Conservation (phyloP, 345 rosid genomes). For the Boechera retrofracta region DNA sequence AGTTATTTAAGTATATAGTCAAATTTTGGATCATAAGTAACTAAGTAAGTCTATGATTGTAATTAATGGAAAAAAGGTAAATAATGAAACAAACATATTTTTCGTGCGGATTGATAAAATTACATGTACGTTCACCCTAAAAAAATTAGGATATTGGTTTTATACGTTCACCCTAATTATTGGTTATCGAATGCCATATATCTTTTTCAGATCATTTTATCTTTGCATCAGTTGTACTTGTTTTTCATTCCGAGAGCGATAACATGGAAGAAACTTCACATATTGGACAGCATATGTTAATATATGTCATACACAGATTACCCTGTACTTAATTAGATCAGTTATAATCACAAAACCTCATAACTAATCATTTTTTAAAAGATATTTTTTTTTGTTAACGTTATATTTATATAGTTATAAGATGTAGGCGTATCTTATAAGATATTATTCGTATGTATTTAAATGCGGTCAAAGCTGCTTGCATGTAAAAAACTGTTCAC, state of each 20-base stretch:
- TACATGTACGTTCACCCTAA: too few relatives aligned
- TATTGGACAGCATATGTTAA: constrained; percentile 1
- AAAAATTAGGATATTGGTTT: neutral
- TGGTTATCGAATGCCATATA: neutral
- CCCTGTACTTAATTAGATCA: neutral
- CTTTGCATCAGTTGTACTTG: neutral
- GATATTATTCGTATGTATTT: neutral
- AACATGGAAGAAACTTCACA: neutral
- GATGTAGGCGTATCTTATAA: neutral
- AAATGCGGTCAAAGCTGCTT: constrained; percentile 25
- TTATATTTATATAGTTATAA: neutral
- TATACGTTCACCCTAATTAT: neutral
- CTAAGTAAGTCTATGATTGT: too few relatives aligned
- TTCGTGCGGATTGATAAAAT: too few relatives aligned
- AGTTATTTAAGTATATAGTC: neutral
- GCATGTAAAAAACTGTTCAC: constrained; percentile 27
- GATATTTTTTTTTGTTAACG: neutral
- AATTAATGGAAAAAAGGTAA: too few relatives aligned
- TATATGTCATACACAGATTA: neutral
- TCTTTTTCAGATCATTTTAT: neutral
- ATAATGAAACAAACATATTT: too few relatives aligned
- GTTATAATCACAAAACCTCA: neutral
- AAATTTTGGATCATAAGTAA: too few relatives aligned
- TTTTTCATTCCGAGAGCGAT: neutral
- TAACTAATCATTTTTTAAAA: neutral